Base-by-base conservation (phyloP, 768 basidiomycete genomes). In the Lyophyllum atratum region DNA sequence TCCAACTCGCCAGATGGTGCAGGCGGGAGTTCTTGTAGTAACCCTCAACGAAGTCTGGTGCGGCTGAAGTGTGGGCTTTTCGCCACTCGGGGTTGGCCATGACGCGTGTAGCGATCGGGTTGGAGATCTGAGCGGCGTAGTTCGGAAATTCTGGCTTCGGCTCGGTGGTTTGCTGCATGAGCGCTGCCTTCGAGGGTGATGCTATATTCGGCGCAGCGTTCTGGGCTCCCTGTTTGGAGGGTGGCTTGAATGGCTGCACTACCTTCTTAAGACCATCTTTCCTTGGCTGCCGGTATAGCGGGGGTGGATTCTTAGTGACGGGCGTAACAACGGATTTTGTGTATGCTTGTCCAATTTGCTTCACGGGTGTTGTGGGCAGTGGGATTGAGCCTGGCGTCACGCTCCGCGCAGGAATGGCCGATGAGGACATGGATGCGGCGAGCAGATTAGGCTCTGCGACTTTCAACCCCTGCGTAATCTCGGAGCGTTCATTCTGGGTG, bases 1-100 rank as follows among this genome's bases (percentile, higher is more conserved):
- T 99, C 92, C 93, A 96, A 2, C 85, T 89, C 5, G 91, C 87
- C 11, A 99, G 72, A 66, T 95, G 90, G 64, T 99, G 97, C n/a
- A 99, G 76, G 1, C 97, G 88, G 1, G 90, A 93, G 66, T 97
- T 89, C 68, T 84, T 84, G 72, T 86, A 87, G 67, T 86, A 96
- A 0, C 85, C 88, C 40, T 93, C 87, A 54, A 98, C 87, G 70
- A 95, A 99, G 59, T 87, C 90, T 0, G 89, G 85, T 1, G 92
- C 89, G 8, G 85, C 82, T 9, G 94, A 90, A 0, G 97, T 99
- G 69, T 99, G 86, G 21, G 89, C 86, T 21, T 84, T 82, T 19
- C 93, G 84, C 96, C 96, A 98, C 31, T 85, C 83, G 1, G 90
- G 84, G 67, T 93, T 79, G 22, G 87, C 84, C 87, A 98, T 91